These are phyloP conservation scores for Monilinia fructicola DNA, from an alignment of 2,329 filamentous ascomycete genomes.

Conservation along the genomic window DNA sequence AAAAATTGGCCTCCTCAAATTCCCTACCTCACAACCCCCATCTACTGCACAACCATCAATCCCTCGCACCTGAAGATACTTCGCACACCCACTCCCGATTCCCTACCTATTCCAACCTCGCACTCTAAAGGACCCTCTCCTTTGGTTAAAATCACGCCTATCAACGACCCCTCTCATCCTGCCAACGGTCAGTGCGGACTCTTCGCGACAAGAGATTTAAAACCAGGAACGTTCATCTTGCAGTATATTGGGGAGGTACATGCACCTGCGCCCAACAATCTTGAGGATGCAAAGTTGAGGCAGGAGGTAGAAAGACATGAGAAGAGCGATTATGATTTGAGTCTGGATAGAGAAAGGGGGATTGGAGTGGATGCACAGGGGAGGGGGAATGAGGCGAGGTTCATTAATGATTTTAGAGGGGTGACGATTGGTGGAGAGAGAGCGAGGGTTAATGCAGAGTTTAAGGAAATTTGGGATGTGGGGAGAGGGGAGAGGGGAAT, in stretches of 20 bases:
- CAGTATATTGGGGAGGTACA: constrained; percentile 63
- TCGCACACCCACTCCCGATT: constrained; percentile 33
- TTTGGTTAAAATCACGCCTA: constrained; percentile 55
- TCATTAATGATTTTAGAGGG: constrained; percentile 66
- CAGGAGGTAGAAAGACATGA: constrained; percentile 40
- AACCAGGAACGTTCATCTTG: constrained; percentile 57
- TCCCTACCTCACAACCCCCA: constrained; percentile 53
- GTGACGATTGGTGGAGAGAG: constrained; percentile 42
- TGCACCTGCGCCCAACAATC: constrained; percentile 38
- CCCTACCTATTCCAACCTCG: constrained; percentile 41
- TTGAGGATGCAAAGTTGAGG: not conserved
- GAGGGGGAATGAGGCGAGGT: constrained; percentile 63
- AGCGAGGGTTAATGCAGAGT: constrained; percentile 46
- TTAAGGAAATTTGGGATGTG: constrained; percentile 57
- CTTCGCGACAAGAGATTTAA: constrained; percentile 56
- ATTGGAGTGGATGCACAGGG: constrained; percentile 60
- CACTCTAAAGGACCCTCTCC: constrained; percentile 47
- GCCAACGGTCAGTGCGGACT: constrained; percentile 59
- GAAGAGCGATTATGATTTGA: constrained; percentile 63
- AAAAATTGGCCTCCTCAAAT: constrained; percentile 59
- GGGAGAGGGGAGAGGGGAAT: constrained; percentile 54
- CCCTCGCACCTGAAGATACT: constrained; percentile 29
- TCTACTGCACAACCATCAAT: constrained; percentile 46
- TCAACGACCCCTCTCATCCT: constrained; percentile 53
- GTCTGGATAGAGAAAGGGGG: constrained; percentile 56